A percentile compares a stretch with the other conserved stretches of the same genome.
Evolutionary conservation across 1,284 basidiomycete genomes (phyloP).

Genomic region (Sutorius eximius): DNA sequence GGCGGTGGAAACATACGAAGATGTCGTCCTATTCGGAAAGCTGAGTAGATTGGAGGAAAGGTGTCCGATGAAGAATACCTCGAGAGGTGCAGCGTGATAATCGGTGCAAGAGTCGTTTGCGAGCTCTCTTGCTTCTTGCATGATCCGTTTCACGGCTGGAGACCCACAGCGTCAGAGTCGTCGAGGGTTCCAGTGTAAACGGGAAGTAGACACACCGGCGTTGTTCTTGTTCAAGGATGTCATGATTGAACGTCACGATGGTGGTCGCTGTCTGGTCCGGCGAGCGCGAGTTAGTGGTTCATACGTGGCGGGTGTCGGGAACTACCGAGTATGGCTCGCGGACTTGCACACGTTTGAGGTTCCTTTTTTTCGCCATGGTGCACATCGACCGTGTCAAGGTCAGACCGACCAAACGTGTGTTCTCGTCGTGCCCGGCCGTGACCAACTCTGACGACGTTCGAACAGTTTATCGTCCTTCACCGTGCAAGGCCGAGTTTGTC

Average conservation of each 20-base stretch:
- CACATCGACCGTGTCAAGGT: conserved; percentile 82
- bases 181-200: not conserved
- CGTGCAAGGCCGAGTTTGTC: conserved; percentile 60
- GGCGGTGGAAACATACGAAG: conserved; percentile 52
- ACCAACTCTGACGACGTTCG: not conserved
- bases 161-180: not conserved
- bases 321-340: conserved; percentile 12
- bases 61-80: conserved; percentile 48
- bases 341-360: not conserved
- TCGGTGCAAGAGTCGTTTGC: conserved; percentile 79
- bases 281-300: conserved; percentile 1
- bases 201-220: conserved; percentile 52
- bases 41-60: conserved; percentile 12
- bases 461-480: conserved; percentile 25
- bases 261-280: not conserved
- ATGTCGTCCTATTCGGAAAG: conserved; percentile 64
- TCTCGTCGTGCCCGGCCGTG: not conserved
- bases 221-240: conserved; percentile 79
- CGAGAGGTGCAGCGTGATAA: conserved; percentile 84
- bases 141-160: conserved; percentile 87
- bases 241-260: conserved; percentile 23
- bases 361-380: conserved; percentile 33
- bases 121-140: conserved; percentile 93
- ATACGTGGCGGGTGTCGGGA: conserved; percentile 18
- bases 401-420: conserved; percentile 70